Evolutionary conservation across 352 stramenopile species (phyloP).

Genomic region (Phytopythium sindhum): DNA sequence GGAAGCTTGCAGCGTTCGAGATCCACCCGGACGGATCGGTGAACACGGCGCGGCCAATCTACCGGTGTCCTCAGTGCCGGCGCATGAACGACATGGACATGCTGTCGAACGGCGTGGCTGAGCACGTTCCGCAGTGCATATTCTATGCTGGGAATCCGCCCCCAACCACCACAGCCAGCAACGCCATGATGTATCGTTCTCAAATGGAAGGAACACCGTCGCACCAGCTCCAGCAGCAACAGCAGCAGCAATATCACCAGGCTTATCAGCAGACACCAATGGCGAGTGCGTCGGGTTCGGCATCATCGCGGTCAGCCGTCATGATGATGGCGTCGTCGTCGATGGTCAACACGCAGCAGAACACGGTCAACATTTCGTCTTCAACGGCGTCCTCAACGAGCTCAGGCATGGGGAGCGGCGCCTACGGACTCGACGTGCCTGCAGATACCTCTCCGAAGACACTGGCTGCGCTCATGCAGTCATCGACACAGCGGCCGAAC

Average conservation of each 20-base stretch:
- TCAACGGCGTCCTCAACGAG: constrained; percentile 9
- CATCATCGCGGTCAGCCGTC: neutral
- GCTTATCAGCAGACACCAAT: constrained; percentile 30
- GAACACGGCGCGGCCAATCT: constrained; percentile 69
- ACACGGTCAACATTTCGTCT: constrained; percentile 33
- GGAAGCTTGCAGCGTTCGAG: constrained; percentile 77
- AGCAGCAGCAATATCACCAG: constrained; percentile 38
- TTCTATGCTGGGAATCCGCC: constrained; percentile 20
- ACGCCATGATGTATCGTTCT: constrained; percentile 43
- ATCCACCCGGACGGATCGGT: constrained; percentile 66
- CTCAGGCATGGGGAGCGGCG: neutral
- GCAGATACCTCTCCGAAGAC: constrained; percentile 38
- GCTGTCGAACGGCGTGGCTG: constrained; percentile 48
- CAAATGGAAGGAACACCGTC: constrained; percentile 41
- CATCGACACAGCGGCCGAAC: constrained; percentile 36
- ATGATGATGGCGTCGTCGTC: constrained; percentile 18
- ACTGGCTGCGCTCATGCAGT: constrained; percentile 24
- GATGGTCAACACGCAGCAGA: constrained; percentile 28
- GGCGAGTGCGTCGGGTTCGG: neutral
- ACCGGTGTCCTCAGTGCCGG: constrained; percentile 67
- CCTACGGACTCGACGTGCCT: constrained; percentile 9
- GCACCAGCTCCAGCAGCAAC: constrained; percentile 31
- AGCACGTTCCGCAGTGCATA: constrained; percentile 59
- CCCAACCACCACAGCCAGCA: neutral
- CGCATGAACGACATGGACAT: constrained; percentile 70